Evolutionary conservation across 129 eudicot genomes (phyloP).

Genomic region (Ambrosia trifida): DNA sequence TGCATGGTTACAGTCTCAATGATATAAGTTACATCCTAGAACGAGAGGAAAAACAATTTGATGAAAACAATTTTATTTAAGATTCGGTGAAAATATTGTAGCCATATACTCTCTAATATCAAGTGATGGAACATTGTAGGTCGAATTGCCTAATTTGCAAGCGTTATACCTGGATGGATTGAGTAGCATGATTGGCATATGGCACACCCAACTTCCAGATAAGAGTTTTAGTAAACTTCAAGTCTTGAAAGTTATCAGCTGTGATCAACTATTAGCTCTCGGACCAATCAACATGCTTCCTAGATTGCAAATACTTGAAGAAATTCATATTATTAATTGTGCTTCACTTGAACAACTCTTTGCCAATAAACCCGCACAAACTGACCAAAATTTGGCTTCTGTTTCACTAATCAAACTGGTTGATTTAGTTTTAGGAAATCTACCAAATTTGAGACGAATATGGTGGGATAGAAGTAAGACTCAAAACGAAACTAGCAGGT

Average conservation of each 20-base stretch:
- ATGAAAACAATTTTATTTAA: background rate
- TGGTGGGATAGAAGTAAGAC: conserved; percentile 37
- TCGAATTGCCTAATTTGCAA: conserved; percentile 40
- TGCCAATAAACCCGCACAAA: conserved; percentile 24
- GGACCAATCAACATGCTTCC: conserved; percentile 34
- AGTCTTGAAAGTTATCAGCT: conserved; percentile 33
- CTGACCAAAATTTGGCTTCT: conserved; percentile 28
- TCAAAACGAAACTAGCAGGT: conserved; percentile 24
- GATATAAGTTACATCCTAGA: background rate
- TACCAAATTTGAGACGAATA: conserved; percentile 42
- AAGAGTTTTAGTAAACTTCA: conserved; percentile 33
- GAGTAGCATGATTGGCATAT: conserved; percentile 36
- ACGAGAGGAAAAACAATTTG: background rate
- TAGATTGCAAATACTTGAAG: conserved; percentile 33
- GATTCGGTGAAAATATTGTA: background rate
- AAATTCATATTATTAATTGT: conserved; percentile 31
- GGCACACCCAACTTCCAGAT: conserved; percentile 39
- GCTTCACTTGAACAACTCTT: conserved; percentile 39
- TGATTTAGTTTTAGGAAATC: conserved; percentile 30
- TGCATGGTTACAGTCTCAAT: background rate
- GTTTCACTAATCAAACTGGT: conserved; percentile 35
- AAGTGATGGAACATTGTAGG: conserved; percentile 30
- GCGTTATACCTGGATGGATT: conserved; percentile 33
- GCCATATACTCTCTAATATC: conserved; percentile 13
- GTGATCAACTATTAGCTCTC: conserved; percentile 32